Evolutionary conservation across 495 filamentous ascomycete genomes (phyloP), one percentile per base, ranked within the genome.

Genomic region (Penicillium bovifimosum): DNA sequence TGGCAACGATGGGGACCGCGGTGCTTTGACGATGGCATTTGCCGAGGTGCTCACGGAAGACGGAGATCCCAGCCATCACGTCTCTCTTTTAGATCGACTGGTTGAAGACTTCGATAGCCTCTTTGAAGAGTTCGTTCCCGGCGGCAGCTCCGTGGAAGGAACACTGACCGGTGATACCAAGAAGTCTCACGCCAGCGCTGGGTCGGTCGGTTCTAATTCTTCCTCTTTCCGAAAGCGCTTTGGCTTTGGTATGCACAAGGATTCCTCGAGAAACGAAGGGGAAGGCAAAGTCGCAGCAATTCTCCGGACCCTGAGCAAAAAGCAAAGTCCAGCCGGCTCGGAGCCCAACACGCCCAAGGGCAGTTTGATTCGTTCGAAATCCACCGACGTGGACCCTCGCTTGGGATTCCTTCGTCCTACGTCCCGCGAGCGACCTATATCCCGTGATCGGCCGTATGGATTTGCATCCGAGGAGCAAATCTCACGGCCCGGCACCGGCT

Each of bases 31-130:
- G 2, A 84, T 87, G 26, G 89, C 90, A 11, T 96, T 98, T 71
- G 85, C 91, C 1, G 93, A 96, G 60, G 74, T 96, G 42, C 74
- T 98, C 9, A 85, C 91, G 5, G 78, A 84, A 33, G 84, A 91
- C 54, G 86, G 85, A 9, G 83, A 82, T 55, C 81, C 91, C 8
- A 84, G 87, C 52, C 80, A 91, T 41, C 93, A 91, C 61, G 90
- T 98, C 55, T 91, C 90, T 28, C 76, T 98, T 5, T 73, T 98
- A 35, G 93, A 98, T 73, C 84, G 91, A 41, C 71, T 98, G 14
- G 91, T 97, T 0, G 91, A 96, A 50, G 93, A 97, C 59, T 88
- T 86, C 59, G 91, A 96, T 39, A 81, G 78, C 49, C 81, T 97
- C 16, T 96, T 97, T 58, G 87, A 87, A 34, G 85, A 88, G 55